phyloP scores from a whole-genome alignment of 352 stramenopile species.

The Phytophthora constricta region DNA sequence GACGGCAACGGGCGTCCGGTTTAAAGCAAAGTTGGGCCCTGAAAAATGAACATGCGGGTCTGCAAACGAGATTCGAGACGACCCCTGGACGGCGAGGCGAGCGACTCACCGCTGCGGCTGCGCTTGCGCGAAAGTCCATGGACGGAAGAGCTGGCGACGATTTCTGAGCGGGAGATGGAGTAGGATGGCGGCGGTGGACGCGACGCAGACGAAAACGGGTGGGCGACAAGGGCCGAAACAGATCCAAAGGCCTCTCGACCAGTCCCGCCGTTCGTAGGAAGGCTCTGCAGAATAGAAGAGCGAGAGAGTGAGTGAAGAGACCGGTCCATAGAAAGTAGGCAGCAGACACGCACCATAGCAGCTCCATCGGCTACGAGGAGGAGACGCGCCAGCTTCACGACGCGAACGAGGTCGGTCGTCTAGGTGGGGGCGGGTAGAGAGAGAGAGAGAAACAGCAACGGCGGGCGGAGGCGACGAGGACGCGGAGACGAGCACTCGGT shows the following conservation, averaged over 20 bases:
- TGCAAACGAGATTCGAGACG: conserved; percentile 18
- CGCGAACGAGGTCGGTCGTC: conserved; percentile 24
- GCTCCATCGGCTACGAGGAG: conserved; percentile 50
- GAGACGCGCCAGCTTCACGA: conserved; percentile 54
- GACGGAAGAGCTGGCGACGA: conserved; percentile 6
- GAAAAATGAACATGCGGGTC: conserved; percentile 1
- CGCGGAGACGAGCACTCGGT: conserved; percentile 1
- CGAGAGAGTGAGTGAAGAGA: background rate
- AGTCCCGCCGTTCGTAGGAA: conserved; percentile 44
- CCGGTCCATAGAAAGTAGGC: background rate
- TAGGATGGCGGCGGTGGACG: conserved; percentile 25
- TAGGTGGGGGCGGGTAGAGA: background rate
- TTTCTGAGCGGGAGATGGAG: conserved; percentile 29
- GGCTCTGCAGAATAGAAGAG: conserved; percentile 27
- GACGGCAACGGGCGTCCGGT: background rate
- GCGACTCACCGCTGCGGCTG: conserved; percentile 21
- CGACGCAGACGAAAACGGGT: conserved; percentile 20
- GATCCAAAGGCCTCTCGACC: conserved; percentile 37
- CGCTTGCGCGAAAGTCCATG: conserved; percentile 27
- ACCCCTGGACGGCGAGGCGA: background rate
- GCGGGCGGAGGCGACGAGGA: too few relatives aligned
- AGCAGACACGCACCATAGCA: conserved; percentile 45
- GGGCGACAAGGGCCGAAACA: conserved; percentile 10
- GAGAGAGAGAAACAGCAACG: conserved; percentile 6
- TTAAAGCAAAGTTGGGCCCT: background rate